These are phyloP conservation scores for Puccinia triticina DNA, from an alignment of 1,284 basidiomycete species.

Conservation along the genomic window DNA sequence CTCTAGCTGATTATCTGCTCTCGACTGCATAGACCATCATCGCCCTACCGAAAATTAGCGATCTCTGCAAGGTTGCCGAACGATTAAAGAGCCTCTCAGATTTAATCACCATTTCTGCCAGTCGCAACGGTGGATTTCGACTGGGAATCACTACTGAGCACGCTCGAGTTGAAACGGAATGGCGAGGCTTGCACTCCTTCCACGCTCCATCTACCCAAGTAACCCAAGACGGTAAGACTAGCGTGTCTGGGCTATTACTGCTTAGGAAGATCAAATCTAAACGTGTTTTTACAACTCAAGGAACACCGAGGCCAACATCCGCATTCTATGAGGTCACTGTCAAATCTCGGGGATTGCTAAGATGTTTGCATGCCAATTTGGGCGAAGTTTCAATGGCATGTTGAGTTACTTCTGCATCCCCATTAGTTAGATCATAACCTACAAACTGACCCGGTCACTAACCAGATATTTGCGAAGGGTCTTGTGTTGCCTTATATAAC, in stretches of 20 bases:
- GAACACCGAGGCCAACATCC: conserved; percentile 13
- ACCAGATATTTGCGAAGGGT: conserved; percentile 43
- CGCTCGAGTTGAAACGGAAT: conserved; percentile 44
- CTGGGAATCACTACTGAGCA: conserved; percentile 57
- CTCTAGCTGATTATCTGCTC: conserved; percentile 16
- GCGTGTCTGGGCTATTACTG: neutral
- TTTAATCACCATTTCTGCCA: conserved; percentile 72
- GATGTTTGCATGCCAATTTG: conserved; percentile 38
- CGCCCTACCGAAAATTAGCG: conserved; percentile 74
- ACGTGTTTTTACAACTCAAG: neutral
- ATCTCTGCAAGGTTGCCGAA: conserved; percentile 77
- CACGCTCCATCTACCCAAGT: neutral
- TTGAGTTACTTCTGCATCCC: conserved; percentile 9
- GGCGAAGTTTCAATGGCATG: conserved; percentile 41
- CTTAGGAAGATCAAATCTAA: neutral
- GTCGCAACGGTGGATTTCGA: conserved; percentile 63
- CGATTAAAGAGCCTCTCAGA: conserved; percentile 75
- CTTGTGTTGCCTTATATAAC: conserved; percentile 30
- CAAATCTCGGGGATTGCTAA: conserved; percentile 39
- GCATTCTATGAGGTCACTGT: conserved; percentile 33
- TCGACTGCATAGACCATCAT: conserved; percentile 71
- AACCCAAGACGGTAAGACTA: conserved; percentile 6
- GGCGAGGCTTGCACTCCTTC: conserved; percentile 30
- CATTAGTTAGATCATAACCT: neutral
- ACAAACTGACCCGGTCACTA: neutral